These are phyloP conservation scores for Candida xiaguanensis DNA, from an alignment of 805 yeast species.

Conservation along the genomic window DNA sequence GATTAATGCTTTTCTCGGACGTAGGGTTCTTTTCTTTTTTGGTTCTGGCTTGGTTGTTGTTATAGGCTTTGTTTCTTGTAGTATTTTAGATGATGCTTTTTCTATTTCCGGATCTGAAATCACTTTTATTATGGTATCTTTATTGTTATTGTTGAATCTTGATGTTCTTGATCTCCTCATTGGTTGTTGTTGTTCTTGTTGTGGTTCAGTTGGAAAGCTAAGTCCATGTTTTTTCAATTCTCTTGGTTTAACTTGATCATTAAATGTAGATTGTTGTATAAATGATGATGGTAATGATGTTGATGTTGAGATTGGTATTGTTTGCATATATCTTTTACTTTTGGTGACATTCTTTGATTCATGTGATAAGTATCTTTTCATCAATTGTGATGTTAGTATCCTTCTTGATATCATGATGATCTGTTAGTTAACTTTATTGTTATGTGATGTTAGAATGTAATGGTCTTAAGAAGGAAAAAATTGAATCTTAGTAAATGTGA, in stretches of 20 bases:
- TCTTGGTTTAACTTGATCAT: conserved; percentile 9
- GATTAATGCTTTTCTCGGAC: conserved; percentile 88
- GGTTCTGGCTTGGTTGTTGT: conserved; percentile 8
- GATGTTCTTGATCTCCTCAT: conserved; percentile 33
- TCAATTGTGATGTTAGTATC: conserved; percentile 2
- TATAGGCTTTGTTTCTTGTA: background rate
- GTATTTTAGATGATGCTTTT: conserved; percentile 6
- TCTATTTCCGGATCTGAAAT: conserved; percentile 7
- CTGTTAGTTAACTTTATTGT: too few species aligned
- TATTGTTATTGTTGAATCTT: conserved; percentile 14
- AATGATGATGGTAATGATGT: conserved; percentile 9
- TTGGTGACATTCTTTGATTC: conserved; percentile 5
- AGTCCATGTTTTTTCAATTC: conserved; percentile 34
- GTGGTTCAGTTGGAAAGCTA: conserved; percentile 12
- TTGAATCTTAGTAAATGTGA: background rate
- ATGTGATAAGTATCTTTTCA: conserved; percentile 7
- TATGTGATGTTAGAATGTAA: too few species aligned
- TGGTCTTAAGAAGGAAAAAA: too few species aligned
- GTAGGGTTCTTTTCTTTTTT: conserved; percentile 51
- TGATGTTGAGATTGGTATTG: conserved; percentile 23
- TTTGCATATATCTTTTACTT: conserved; percentile 30
- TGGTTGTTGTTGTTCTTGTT: conserved; percentile 10
- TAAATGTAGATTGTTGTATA: conserved; percentile 10
- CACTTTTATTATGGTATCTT: conserved; percentile 10
- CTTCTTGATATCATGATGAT: conserved; percentile 6